Evolutionary conservation across 1,284 basidiomycete species (phyloP), one percentile per base, ranked within the genome.

Genomic region (Sporisorium sorghi): DNA sequence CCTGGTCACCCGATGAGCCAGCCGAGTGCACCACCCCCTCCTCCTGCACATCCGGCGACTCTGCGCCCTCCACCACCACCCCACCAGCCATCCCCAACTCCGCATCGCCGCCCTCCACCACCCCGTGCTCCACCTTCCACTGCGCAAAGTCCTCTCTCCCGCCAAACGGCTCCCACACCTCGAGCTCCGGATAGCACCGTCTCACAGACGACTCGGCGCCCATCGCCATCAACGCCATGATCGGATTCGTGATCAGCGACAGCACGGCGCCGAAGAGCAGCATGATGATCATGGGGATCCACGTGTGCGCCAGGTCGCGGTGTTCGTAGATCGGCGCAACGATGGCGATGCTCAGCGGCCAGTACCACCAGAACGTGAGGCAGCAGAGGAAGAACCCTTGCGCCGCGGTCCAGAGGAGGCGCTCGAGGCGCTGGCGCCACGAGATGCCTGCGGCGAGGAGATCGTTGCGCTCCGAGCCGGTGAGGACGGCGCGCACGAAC

Each of bases 281-380:
- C 69, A 85, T 85, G 77, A 85, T 84, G 35, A 83, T 75, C 52
- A 76, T 64, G 2, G 83, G 80, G 0, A 74, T 67, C 83, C 83
- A 85, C 1, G 80, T 83, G 14, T 76, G 73, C 0, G 74, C 80
- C 70, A 85, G 63, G 26, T 85, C 63, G 2, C 64, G 30, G 17
- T 74, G 64, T 12, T 75, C 81, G 60, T 81, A 85, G 46, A 82
- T 74, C 6, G 85, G 84, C 47, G 81, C 69, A 0, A 76, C 55
- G 33, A 83, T 83, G 24, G 80, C 80, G 26, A 83, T 81, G 2
- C 79, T 66, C 6, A 83, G 60, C 2, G 78, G 78, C 82, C 82
- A 83, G 61, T 72, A 83, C 80, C 79, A 81, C 80, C 76, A 79
- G 44, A 82, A 81, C 0, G 72, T 76, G 11, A 81, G 63, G 14